Evolutionary conservation across 1,284 basidiomycete genomes (phyloP).

Genomic region (Ceratobasidium sp.): DNA sequence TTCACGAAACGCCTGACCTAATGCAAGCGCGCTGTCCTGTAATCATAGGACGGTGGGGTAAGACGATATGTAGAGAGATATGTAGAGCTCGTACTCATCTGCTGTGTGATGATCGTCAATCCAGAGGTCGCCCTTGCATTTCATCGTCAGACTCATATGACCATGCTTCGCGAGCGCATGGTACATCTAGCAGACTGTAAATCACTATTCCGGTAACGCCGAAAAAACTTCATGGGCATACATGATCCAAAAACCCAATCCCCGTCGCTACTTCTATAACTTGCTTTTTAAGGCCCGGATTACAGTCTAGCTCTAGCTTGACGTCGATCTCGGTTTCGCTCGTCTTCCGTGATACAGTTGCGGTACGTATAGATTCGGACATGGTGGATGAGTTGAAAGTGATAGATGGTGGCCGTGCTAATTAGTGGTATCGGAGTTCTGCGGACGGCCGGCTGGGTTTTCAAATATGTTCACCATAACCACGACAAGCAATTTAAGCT

Average conservation of each 20-base stretch:
- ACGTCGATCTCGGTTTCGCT: conserved; percentile 94
- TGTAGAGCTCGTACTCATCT: conserved; percentile 71
- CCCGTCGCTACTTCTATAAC: conserved; percentile 92
- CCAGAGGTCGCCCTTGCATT: conserved; percentile 95
- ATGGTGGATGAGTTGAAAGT: conserved; percentile 19
- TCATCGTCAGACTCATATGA: conserved; percentile 90
- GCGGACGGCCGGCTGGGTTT: conserved; percentile 12
- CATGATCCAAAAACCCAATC: conserved; percentile 98
- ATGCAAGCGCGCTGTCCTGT: conserved; percentile 95
- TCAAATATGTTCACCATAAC: conserved; percentile 7
- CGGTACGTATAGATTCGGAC: conserved; percentile 56
- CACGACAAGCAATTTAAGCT: not conserved
- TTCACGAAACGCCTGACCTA: conserved; percentile 95
- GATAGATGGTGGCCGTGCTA: conserved; percentile 30
- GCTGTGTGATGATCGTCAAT: conserved; percentile 99
- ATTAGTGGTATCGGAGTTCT: conserved; percentile 27
- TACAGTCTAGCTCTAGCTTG: conserved; percentile 85
- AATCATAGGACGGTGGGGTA: conserved; percentile 52
- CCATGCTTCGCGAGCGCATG: conserved; percentile 95
- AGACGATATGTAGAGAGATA: not conserved
- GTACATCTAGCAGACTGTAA: conserved; percentile 80
- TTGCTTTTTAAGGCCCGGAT: conserved; percentile 76
- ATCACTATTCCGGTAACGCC: not conserved
- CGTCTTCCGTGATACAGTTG: conserved; percentile 87
- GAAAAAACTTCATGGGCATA: conserved; percentile 60